Percentiles rank a stretch among this genome's conserved stretches.
These are phyloP conservation scores for Zygosaccharomyces sapae DNA, from an alignment of 1,139 yeast genomes.

Conservation along the genomic window DNA sequence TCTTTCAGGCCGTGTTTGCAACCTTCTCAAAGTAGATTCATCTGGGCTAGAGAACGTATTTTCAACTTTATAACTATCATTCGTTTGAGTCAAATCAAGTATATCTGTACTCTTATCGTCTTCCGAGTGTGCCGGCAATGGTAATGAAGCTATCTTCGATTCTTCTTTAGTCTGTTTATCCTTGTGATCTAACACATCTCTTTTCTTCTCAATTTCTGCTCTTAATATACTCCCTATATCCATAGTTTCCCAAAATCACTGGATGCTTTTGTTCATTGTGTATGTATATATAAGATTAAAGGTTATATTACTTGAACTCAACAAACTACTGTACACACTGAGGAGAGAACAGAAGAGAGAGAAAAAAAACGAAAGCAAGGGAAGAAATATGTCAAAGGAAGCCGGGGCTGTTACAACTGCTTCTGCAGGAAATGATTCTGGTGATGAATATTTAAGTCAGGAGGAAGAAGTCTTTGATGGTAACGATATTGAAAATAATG, in stretches of 20 bases:
- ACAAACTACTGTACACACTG: not conserved
- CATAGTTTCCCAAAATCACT: conserved; percentile 25
- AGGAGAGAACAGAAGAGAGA: conserved; percentile 9
- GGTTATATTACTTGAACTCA: not conserved
- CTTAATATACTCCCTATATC: conserved; percentile 38
- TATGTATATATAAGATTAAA: not conserved
- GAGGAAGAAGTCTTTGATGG: conserved; percentile 43
- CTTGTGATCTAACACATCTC: conserved; percentile 19
- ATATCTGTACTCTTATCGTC: conserved; percentile 12
- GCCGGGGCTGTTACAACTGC: conserved; percentile 6
- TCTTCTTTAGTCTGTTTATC: conserved; percentile 6
- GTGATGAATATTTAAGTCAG: conserved; percentile 41
- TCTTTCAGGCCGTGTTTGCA: conserved; percentile 33
- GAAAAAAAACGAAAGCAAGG: not conserved
- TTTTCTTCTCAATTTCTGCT: conserved; percentile 39
- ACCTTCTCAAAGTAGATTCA: conserved; percentile 24
- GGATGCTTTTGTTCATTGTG: not conserved
- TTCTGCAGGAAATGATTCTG: conserved; percentile 23
- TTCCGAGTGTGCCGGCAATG: conserved; percentile 6
- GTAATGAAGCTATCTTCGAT: conserved; percentile 5
- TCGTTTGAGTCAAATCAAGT: conserved; percentile 24
- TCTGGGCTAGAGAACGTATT: conserved; percentile 12
- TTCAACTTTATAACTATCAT: not conserved
- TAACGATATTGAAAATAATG: conserved; percentile 39
- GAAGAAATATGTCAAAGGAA: conserved; percentile 1